A percentile compares a stretch with the other conserved stretches of the same genome.
phyloP scores from a whole-genome alignment of 2,329 filamentous ascomycete genomes.

The Fusarium kyushuense region DNA sequence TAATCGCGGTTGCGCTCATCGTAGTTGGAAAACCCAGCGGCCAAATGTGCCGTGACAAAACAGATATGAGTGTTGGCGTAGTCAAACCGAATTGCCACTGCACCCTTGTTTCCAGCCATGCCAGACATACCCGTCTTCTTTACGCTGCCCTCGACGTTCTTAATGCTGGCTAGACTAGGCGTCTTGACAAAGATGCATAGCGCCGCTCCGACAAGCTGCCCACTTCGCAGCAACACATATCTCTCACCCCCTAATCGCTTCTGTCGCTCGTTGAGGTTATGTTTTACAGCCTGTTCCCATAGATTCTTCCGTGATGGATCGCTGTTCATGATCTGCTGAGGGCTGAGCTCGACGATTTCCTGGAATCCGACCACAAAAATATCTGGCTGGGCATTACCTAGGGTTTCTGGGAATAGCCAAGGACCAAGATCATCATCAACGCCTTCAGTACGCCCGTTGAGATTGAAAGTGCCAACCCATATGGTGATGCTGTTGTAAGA shows the following conservation, averaged over 20 bases:
- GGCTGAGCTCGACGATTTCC: conserved; percentile 97
- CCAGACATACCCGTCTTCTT: conserved; percentile 97
- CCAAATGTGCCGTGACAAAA: conserved; percentile 95
- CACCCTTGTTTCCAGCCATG: conserved; percentile 98
- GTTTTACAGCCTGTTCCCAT: conserved; percentile 87
- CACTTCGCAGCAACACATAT: conserved; percentile 90
- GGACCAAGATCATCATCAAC: conserved; percentile 82
- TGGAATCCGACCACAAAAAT: conserved; percentile 95
- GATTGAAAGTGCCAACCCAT: conserved; percentile 91
- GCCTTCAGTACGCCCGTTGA: conserved; percentile 88
- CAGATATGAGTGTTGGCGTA: conserved; percentile 93
- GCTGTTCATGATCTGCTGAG: conserved; percentile 99
- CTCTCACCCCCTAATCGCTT: conserved; percentile 74
- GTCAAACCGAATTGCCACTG: conserved; percentile 94
- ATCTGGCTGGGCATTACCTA: conserved; percentile 76
- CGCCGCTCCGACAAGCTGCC: conserved; percentile 93
- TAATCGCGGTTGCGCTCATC: conserved; percentile 97
- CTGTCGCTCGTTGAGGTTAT: conserved; percentile 79
- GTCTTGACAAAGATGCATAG: conserved; percentile 91
- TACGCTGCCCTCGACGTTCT: conserved; percentile 95
- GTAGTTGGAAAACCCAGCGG: conserved; percentile 95
- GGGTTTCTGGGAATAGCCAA: conserved; percentile 80
- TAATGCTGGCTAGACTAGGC: conserved; percentile 82
- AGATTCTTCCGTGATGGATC: conserved; percentile 85
- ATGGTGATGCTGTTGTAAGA: conserved; percentile 80